Evolutionary conservation across 148 eudicot species (phyloP).

Genomic region (Diospyros lotus): DNA sequence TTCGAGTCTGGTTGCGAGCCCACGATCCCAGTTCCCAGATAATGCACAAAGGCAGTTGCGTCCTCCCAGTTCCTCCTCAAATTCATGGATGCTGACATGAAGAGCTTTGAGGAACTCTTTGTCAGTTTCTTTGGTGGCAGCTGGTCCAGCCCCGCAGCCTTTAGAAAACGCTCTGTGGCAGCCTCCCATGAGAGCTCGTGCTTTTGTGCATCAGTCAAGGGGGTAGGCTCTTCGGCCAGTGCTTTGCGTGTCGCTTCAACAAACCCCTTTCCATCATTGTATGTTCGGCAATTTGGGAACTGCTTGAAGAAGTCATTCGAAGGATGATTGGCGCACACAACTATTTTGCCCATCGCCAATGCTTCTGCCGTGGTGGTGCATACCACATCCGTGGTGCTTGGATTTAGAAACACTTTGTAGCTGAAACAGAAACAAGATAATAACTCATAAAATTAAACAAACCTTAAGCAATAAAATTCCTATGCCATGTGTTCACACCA

Average conservation of each 20-base stretch:
- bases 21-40: slow-evolving; percentile 47
- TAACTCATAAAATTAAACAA: background rate
- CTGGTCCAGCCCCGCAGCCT: slow-evolving; percentile 46
- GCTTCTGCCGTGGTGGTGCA: slow-evolving; percentile 99
- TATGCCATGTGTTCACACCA: background rate
- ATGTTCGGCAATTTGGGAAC: slow-evolving; percentile 77
- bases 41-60: slow-evolving; percentile 69
- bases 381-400: slow-evolving; percentile 97
- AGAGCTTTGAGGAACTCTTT: slow-evolving; percentile 35
- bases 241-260: slow-evolving; percentile 57
- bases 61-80: slow-evolving; percentile 56
- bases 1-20: slow-evolving; percentile 62
- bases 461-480: background rate
- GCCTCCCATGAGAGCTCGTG: slow-evolving; percentile 91
- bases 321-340: slow-evolving; percentile 86
- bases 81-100: slow-evolving; percentile 53
- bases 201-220: slow-evolving; percentile 56
- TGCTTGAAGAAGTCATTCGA: slow-evolving; percentile 95
- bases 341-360: slow-evolving; percentile 93
- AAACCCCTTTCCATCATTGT: slow-evolving; percentile 55
- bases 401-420: slow-evolving; percentile 88
- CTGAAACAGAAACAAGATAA: slow-evolving; percentile 32
- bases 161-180: slow-evolving; percentile 72
- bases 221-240: slow-evolving; percentile 57
- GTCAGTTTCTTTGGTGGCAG: slow-evolving; percentile 18